A percentile compares a stretch with the other conserved stretches of the same genome.
Conservation (phyloP, 345 rosid species). For the Brassica nigra region DNA sequence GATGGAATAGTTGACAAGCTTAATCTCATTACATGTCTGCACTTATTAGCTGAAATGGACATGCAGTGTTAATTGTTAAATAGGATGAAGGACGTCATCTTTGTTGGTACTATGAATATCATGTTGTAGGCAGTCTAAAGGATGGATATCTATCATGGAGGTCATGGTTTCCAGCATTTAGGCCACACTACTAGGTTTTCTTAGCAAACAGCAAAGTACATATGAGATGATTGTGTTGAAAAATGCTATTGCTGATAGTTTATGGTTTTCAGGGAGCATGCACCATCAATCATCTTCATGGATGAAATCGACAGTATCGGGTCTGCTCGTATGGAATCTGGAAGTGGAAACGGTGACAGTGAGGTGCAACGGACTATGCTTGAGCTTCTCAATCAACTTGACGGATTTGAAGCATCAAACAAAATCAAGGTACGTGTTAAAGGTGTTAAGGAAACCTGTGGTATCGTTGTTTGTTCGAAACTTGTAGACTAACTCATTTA, state of each 20-base stretch:
- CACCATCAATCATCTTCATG: constrained; percentile 98
- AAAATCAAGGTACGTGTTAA: constrained; percentile 75
- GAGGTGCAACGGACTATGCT: constrained; percentile 99
- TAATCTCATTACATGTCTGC: background rate
- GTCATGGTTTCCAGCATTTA: background rate
- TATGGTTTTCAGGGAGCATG: constrained; percentile 71
- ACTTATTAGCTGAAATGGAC: background rate
- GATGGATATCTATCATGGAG: background rate
- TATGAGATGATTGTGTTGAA: background rate
- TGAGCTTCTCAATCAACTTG: constrained; percentile 99
- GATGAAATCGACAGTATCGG: constrained; percentile 99
- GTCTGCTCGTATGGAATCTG: constrained; percentile 99
- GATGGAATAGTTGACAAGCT: background rate
- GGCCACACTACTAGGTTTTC: background rate
- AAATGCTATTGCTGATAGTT: background rate
- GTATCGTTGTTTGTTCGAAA: background rate
- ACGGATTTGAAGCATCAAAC: constrained; percentile 98
- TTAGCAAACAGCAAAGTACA: background rate
- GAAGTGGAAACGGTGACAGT: constrained; percentile 98
- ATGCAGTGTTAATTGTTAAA: background rate
- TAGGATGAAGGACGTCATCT: background rate
- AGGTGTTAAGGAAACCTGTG: background rate
- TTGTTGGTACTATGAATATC: background rate
- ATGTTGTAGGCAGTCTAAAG: background rate
- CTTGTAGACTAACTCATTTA: background rate